Base-by-base conservation (phyloP, 805 yeast genomes). In the Suhomyces faveliae region DNA sequence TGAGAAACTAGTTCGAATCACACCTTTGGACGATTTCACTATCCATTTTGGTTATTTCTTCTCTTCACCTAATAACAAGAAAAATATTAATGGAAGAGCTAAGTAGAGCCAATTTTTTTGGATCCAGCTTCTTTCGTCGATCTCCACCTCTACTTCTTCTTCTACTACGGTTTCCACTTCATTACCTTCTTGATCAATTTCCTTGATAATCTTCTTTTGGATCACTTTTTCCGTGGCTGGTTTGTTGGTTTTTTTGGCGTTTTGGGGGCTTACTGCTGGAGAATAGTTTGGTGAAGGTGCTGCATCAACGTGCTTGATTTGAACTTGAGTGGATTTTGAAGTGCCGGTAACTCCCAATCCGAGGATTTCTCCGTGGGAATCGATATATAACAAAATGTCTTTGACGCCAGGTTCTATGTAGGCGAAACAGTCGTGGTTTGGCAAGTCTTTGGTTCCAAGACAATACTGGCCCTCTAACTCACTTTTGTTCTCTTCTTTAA, bases 51-150 rank as follows among this genome's bases (percentile, higher is more conserved):
- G 5, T 40, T 41, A 33, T 35, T 37, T 22, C 47, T 49, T 24
- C 33, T 49, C 46, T 40, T 48, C 54, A 51, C 60, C 48, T 51
- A 75, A 47, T 33, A 79, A 35, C 48, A 72, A 50, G 9, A 80
- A 42, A 19, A 78, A 51, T 27, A 60, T 47, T 49, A 62, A 51
- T 11, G 79, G 79, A 2, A 83, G 80, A 6, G 79, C 79, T 21
- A 83, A 66, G 60, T 78, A 81, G 73, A 79, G 70, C 87, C 87
- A 83, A 63, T 83, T 77, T 60, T 77, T 76, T 58, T 81, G 85
- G 13, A 82, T 64, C 63, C 80, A 81, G 4, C 83, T 74, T 33
- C 70, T 57, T 12, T 58, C 59, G 41, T 60, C 64, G 20, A 59
- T 62, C 15, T 47, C 56, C 15, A 55, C 60, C 44, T 52, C 62